Evolutionary conservation across 2,329 filamentous ascomycete genomes (phyloP), one percentile per base, ranked within the genome.

Genomic region (Coniochaeta hoffmannii): DNA sequence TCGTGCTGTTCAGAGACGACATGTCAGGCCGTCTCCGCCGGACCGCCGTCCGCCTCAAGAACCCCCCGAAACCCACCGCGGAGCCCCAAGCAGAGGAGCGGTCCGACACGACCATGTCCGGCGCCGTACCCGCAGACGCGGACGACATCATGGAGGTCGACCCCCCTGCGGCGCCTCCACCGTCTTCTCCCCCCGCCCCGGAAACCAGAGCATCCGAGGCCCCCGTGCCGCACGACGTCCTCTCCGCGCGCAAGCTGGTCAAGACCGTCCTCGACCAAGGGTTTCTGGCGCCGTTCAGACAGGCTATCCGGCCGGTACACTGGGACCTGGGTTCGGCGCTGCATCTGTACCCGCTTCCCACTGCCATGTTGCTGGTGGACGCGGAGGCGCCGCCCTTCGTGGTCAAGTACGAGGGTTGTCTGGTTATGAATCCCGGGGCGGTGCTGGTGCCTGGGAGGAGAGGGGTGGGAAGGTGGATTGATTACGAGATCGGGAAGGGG

Each of bases 251-350:
- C 56, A 88, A 89, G 62, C 79, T 97, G 1, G 91, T 96, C 64
- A 95, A 96, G 68, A 96, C 93, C 0, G 69, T 99, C 10, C 80
- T 99, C 8, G 92, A 96, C 62, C 94, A 99, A 72, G 90, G 90
- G 5, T 88, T 90, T 60, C 80, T 99, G 11, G 86, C 89, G 0
- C 94, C 94, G 0, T 99, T 97, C 70, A 85, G 89, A 0, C 79
- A 91, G n/a, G 73, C 83, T 0, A 79, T 83, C 31, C 82, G 93
- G 1, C 94, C 94, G 0, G 82, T 96, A 4, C 83, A 96, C 61
- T 97, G 94, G 94, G 93, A 97, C 70, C 90, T 88, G 68, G 85
- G 86, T 0, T 78, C 82, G 5, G 76, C 88, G 2, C 71, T 97
- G 60, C 87, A 90, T 55, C 73, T 99, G 22, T 97, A 97, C 68